A percentile compares a stretch with the other conserved stretches of the same genome.
Evolutionary conservation across 768 basidiomycete genomes (phyloP).

Genomic region (Suillus plorans): DNA sequence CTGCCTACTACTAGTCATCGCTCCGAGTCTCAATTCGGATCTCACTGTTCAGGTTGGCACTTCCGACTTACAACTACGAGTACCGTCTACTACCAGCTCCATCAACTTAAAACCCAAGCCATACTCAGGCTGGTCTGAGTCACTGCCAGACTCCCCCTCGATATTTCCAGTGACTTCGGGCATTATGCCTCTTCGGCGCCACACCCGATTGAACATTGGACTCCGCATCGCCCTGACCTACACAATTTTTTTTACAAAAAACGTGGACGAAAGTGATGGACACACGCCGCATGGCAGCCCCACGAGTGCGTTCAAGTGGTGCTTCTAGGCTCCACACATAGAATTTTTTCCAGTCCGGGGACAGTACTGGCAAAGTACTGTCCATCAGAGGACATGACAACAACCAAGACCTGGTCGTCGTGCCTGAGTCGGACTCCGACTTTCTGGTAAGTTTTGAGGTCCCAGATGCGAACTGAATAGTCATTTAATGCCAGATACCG

Average conservation of each 20-base stretch:
- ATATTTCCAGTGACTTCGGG: too few species aligned
- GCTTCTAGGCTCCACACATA: conserved; percentile 76
- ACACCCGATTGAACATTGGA: too few species aligned
- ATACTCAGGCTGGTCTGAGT: too few species aligned
- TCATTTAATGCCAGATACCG: background rate
- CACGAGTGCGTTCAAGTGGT: background rate
- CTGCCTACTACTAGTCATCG: too few species aligned
- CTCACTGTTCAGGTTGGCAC: too few species aligned
- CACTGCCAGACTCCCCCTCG: too few species aligned
- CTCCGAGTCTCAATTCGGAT: too few species aligned
- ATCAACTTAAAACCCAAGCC: too few species aligned
- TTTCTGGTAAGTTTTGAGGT: background rate
- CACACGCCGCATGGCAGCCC: background rate
- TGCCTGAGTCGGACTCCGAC: conserved; percentile 57
- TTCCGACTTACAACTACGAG: too few species aligned
- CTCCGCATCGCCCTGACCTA: too few species aligned
- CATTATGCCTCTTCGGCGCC: too few species aligned
- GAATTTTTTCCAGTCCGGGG: conserved; percentile 65
- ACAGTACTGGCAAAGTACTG: conserved; percentile 71
- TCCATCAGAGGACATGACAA: conserved; percentile 81
- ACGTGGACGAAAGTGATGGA: background rate
- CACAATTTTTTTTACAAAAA: background rate
- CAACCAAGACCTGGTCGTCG: conserved; percentile 70
- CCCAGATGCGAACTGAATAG: background rate
- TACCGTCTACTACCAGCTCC: too few species aligned